Evolutionary conservation across 805 yeast genomes (phyloP).

Genomic region (Hanseniaspora opuntiae): DNA sequence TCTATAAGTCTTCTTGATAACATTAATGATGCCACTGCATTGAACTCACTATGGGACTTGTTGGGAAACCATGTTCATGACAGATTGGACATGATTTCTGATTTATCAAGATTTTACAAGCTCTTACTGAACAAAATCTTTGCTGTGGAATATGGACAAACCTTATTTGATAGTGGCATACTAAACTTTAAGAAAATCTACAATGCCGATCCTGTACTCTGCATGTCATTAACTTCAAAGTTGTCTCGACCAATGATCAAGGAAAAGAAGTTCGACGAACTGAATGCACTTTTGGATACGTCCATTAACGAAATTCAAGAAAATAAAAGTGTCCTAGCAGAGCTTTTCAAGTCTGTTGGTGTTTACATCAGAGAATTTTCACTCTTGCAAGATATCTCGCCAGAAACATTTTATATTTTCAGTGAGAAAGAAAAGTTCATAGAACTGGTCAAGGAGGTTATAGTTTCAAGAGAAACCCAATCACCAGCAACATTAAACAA

Average conservation of each 20-base stretch:
- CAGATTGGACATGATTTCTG: conserved; percentile 5
- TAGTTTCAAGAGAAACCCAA: not conserved
- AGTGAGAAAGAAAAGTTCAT: not conserved
- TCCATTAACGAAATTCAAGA: not conserved
- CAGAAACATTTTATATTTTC: not conserved
- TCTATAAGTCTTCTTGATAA: conserved; percentile 17
- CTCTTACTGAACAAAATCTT: conserved; percentile 20
- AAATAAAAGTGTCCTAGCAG: not conserved
- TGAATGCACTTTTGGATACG: not conserved
- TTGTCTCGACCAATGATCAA: conserved; percentile 1
- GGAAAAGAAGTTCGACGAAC: not conserved
- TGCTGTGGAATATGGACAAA: conserved; percentile 19
- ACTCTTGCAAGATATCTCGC: not conserved
- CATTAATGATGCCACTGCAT: conserved; percentile 11
- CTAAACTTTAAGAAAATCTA: conserved; percentile 11
- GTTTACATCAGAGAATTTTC: conserved; percentile 8
- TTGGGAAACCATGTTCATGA: conserved; percentile 11
- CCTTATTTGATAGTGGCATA: conserved; percentile 14
- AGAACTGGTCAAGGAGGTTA: not conserved
- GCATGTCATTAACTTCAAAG: conserved; percentile 23
- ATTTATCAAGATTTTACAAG: conserved; percentile 18
- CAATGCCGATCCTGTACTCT: conserved; percentile 17
- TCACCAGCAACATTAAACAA: conserved; percentile 18
- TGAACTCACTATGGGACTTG: conserved; percentile 15
- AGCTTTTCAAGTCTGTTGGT: conserved; percentile 7